Evolutionary conservation across 83 land plant genomes (phyloP).

Genomic region (Isoetes engelmannii): DNA sequence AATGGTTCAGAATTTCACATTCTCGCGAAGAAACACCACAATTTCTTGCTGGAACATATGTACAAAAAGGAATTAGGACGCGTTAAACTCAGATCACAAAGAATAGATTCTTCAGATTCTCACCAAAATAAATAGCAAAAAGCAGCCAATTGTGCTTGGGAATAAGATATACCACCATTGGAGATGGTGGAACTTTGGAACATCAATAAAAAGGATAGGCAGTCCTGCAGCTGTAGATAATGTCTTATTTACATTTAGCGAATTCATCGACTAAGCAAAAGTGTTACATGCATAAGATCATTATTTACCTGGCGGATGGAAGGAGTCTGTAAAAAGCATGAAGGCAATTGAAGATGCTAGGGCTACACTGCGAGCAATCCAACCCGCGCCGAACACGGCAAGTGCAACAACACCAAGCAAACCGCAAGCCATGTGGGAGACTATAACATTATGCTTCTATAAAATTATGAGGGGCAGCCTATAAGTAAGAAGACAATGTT

Average conservation of each 20-base stretch:
- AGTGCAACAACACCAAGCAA: slow-evolving; percentile 62
- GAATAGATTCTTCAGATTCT: neutral
- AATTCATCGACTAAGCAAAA: too few species aligned
- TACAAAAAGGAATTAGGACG: neutral
- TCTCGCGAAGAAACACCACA: neutral
- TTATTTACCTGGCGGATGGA: slow-evolving; percentile 66
- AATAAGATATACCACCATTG: slow-evolving; percentile 25
- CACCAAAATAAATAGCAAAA: slow-evolving; percentile 17
- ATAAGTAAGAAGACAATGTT: neutral
- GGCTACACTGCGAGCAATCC: slow-evolving; percentile 67
- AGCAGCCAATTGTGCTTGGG: slow-evolving; percentile 23
- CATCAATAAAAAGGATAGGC: slow-evolving; percentile 26
- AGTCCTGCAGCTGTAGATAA: slow-evolving; percentile 20
- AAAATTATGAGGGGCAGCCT: slow-evolving; percentile 1
- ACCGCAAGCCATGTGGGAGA: slow-evolving; percentile 74
- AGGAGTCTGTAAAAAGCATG: slow-evolving; percentile 56
- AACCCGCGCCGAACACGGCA: slow-evolving; percentile 63
- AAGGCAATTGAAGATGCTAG: slow-evolving; percentile 76
- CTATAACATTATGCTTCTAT: slow-evolving; percentile 84
- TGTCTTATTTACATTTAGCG: too few species aligned
- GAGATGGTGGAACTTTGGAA: slow-evolving; percentile 24
- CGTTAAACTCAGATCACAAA: neutral
- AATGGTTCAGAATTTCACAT: slow-evolving; percentile 1
- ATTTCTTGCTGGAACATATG: neutral
- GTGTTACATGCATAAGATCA: too few species aligned